These are phyloP conservation scores for Melanogaster broomeanus DNA, from an alignment of 768 basidiomycete species.

Conservation along the genomic window DNA sequence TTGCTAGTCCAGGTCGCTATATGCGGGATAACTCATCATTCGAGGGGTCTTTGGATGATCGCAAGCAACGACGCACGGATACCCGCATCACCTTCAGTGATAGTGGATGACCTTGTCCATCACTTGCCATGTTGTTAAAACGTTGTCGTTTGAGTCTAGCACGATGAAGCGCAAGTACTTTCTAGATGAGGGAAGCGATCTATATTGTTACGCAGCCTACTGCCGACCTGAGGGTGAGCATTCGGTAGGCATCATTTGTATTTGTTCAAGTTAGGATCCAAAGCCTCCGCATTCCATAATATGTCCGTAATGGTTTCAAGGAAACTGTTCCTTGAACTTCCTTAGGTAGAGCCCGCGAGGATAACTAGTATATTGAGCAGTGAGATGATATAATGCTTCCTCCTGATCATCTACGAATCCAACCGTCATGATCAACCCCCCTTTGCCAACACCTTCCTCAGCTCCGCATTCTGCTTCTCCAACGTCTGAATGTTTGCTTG, in stretches of 20 bases:
- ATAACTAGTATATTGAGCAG: too few species aligned
- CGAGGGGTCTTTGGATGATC: neutral
- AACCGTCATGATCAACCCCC: slow-evolving; percentile 24
- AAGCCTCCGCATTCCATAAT: slow-evolving; percentile 16
- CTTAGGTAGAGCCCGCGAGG: slow-evolving; percentile 34
- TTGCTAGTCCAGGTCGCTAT: slow-evolving; percentile 73
- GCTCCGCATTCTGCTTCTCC: slow-evolving; percentile 68
- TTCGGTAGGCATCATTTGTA: slow-evolving; percentile 19
- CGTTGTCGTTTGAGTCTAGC: neutral
- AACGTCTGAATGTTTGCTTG: slow-evolving; percentile 67
- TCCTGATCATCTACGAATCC: too few species aligned
- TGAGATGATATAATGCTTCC: too few species aligned
- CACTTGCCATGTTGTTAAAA: slow-evolving; percentile 28
- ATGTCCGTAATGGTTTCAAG: too few species aligned
- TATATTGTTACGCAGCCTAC: too few species aligned
- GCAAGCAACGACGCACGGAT: slow-evolving; percentile 58
- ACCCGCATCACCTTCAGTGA: slow-evolving; percentile 88
- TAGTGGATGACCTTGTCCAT: slow-evolving; percentile 64
- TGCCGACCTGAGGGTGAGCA: neutral
- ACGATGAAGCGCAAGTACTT: neutral
- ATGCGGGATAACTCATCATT: slow-evolving; percentile 7
- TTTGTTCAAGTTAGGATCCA: slow-evolving; percentile 22
- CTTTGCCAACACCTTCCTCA: slow-evolving; percentile 60
- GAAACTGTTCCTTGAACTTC: too few species aligned
- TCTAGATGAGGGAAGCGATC: neutral